Evolutionary conservation across 2,329 filamentous ascomycete genomes (phyloP).

Genomic region (Paramyrothecium roridum): DNA sequence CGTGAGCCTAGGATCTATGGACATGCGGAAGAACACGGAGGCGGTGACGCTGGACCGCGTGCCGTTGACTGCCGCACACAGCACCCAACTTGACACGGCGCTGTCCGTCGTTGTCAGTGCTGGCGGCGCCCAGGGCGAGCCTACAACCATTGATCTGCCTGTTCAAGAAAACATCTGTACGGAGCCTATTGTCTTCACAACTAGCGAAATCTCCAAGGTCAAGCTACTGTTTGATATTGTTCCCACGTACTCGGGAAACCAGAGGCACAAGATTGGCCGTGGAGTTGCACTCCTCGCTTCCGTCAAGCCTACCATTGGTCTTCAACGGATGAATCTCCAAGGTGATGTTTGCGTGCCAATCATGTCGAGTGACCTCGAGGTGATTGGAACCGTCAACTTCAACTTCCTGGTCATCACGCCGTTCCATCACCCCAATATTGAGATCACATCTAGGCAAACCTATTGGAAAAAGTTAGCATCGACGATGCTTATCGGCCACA

Average conservation of each 20-base stretch:
- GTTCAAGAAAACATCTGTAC: slow-evolving; percentile 93
- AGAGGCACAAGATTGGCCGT: slow-evolving; percentile 85
- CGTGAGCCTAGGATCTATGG: slow-evolving; percentile 92
- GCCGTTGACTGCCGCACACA: slow-evolving; percentile 81
- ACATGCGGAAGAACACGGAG: slow-evolving; percentile 76
- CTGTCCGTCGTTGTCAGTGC: slow-evolving; percentile 89
- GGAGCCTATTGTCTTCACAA: slow-evolving; percentile 87
- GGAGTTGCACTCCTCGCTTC: slow-evolving; percentile 85
- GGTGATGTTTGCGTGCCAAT: slow-evolving; percentile 92
- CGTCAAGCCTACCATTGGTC: slow-evolving; percentile 77
- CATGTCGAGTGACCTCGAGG: slow-evolving; percentile 76
- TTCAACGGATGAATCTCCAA: slow-evolving; percentile 86
- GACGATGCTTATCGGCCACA: slow-evolving; percentile 75
- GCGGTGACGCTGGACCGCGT: slow-evolving; percentile 87
- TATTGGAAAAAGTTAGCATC: slow-evolving; percentile 94
- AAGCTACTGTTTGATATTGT: slow-evolving; percentile 93
- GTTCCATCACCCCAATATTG: slow-evolving; percentile 91
- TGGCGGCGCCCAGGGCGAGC: slow-evolving; percentile 78
- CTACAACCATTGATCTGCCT: slow-evolving; percentile 85
- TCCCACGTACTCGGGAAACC: slow-evolving; percentile 87
- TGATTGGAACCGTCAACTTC: slow-evolving; percentile 94
- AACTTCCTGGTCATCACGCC: slow-evolving; percentile 95
- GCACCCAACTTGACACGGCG: slow-evolving; percentile 90
- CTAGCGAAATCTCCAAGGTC: slow-evolving; percentile 73
- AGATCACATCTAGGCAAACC: slow-evolving; percentile 82